phyloP scores from a whole-genome alignment of 148 eudicot genomes.

The Simmondsia chinensis region DNA sequence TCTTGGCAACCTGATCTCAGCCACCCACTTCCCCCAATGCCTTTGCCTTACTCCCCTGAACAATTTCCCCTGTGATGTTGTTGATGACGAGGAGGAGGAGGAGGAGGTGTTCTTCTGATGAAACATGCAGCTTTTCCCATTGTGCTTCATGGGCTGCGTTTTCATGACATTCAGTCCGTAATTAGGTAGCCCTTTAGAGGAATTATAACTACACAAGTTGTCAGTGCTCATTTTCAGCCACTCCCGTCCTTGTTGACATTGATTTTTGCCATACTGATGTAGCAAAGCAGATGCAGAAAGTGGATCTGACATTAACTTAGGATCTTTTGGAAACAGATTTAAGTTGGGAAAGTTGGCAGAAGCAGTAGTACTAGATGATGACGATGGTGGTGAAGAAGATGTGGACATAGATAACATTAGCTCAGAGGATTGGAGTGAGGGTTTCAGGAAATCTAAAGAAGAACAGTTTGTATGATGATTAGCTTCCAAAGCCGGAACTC shows the following conservation, averaged over 20 bases:
- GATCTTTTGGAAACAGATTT: slow-evolving; percentile 8
- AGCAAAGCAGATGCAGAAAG: background rate
- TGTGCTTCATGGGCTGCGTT: slow-evolving; percentile 49
- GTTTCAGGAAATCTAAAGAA: slow-evolving; percentile 38
- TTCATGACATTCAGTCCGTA: slow-evolving; percentile 37
- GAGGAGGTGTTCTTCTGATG: slow-evolving; percentile 2
- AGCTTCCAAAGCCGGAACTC: too few species aligned
- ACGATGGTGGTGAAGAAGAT: slow-evolving; percentile 5
- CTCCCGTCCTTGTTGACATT: slow-evolving; percentile 12
- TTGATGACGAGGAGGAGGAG: slow-evolving; percentile 7
- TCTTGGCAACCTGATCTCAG: slow-evolving; percentile 80
- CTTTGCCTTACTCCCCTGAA: slow-evolving; percentile 92
- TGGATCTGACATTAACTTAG: background rate
- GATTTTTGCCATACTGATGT: slow-evolving; percentile 14
- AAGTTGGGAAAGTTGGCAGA: slow-evolving; percentile 5
- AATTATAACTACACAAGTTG: slow-evolving; percentile 8
- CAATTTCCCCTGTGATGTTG: slow-evolving; percentile 34
- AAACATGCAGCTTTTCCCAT: slow-evolving; percentile 11
- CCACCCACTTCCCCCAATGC: slow-evolving; percentile 99
- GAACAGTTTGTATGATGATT: too few species aligned
- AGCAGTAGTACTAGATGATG: slow-evolving; percentile 5
- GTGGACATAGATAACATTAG: slow-evolving; percentile 11
- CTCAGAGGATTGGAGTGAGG: slow-evolving; percentile 21
- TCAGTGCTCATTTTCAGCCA: slow-evolving; percentile 35
- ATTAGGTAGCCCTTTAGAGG: slow-evolving; percentile 26